These are phyloP conservation scores for Hippophae gyantsensis DNA, from an alignment of 306 rosid species.

Conservation along the genomic window DNA sequence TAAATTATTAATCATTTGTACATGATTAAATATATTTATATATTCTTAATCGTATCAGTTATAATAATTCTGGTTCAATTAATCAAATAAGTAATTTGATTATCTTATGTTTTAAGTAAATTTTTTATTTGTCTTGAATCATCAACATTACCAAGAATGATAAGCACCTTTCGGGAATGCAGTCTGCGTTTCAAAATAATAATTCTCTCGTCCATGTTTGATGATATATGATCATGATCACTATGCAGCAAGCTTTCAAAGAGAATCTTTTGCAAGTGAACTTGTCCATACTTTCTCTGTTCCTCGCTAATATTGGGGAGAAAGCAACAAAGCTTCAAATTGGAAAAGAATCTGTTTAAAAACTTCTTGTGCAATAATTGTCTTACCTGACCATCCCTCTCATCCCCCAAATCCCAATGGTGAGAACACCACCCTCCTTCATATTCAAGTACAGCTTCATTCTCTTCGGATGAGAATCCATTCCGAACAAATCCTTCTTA, in stretches of 20 bases:
- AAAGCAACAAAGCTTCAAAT: conserved; percentile 5
- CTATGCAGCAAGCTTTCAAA: neutral
- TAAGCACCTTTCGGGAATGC: conserved; percentile 10
- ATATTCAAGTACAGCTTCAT: neutral
- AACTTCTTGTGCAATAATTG: neutral
- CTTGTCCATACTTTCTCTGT: neutral
- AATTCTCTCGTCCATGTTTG: neutral
- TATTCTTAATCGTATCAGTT: too few species aligned
- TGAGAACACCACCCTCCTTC: neutral
- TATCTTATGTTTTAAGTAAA: conserved; percentile 1
- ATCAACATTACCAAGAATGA: conserved; percentile 31
- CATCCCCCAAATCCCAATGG: conserved; percentile 10
- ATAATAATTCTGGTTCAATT: too few species aligned
- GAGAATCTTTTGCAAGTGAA: neutral
- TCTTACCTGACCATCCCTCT: conserved; percentile 16
- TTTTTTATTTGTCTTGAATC: conserved; percentile 19
- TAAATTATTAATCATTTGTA: too few species aligned
- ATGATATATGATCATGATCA: neutral
- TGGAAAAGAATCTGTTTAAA: neutral
- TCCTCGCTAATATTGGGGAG: conserved; percentile 4
- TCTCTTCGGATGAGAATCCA: neutral
- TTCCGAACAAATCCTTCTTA: neutral
- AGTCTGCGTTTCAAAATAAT: neutral
- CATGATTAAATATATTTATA: too few species aligned
- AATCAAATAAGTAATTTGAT: too few species aligned